These are phyloP conservation scores for Amaranthus tricolor DNA, from an alignment of 179 eudicot species.

Conservation along the genomic window DNA sequence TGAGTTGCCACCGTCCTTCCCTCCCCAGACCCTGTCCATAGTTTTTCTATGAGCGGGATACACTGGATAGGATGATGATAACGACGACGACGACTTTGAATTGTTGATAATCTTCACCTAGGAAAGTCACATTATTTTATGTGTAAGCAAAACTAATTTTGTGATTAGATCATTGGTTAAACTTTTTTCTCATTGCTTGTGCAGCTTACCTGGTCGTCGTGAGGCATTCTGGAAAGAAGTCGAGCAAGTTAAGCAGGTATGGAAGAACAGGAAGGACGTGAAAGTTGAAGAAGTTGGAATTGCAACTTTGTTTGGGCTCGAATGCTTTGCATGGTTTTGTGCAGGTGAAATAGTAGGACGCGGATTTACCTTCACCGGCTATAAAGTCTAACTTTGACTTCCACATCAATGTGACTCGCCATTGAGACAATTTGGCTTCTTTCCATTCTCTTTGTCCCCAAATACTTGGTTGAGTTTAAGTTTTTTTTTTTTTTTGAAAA, in stretches of 20 bases:
- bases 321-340: conserved; percentile 45
- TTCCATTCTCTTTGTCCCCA: conserved; percentile 20
- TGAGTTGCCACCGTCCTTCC: too few relatives aligned
- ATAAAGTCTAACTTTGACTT: conserved; percentile 21
- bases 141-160: not conserved
- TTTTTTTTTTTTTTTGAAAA: conserved; percentile 22
- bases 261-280: conserved; percentile 40
- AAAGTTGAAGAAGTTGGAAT: conserved; percentile 42
- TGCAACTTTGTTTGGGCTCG: conserved; percentile 39
- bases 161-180: not conserved
- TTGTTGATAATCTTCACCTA: not conserved
- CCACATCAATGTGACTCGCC: conserved; percentile 14
- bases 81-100: too few relatives aligned
- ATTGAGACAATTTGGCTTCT: conserved; percentile 20
- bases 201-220: conserved; percentile 37
- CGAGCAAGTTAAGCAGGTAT: conserved; percentile 39
- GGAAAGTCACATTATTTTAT: not conserved
- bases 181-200: conserved; percentile 3
- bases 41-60: too few relatives aligned
- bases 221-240: conserved; percentile 39
- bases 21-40: too few relatives aligned
- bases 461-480: conserved; percentile 24
- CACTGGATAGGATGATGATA: too few relatives aligned
- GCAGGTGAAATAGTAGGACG: conserved; percentile 45
- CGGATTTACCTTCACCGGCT: conserved; percentile 41